Percentiles rank a stretch among this genome's conserved stretches.
phyloP scores from a whole-genome alignment of 1,284 basidiomycete species.

The Sporisorium sorghi region DNA sequence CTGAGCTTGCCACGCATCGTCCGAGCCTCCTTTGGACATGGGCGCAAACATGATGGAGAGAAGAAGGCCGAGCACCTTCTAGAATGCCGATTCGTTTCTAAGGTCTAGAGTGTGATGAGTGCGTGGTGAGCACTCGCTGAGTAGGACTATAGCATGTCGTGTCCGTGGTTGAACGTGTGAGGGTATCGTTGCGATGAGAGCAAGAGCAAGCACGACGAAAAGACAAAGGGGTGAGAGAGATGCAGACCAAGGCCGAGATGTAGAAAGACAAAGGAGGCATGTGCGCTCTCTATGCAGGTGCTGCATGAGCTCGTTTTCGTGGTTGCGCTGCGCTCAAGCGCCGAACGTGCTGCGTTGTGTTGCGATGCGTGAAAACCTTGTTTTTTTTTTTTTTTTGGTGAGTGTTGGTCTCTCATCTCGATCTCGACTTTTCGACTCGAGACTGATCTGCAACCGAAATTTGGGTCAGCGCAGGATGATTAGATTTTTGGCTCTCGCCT shows the following conservation, averaged over 20 bases:
- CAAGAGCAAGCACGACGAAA: neutral
- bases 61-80: neutral
- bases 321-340: no score
- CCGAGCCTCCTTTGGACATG: slow-evolving; percentile 50
- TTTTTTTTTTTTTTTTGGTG: no score
- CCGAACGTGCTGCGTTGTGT: slow-evolving; percentile 1
- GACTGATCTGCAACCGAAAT: slow-evolving; percentile 2
- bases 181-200: no score
- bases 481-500: no score
- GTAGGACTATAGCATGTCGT: neutral
- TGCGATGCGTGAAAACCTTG: no score
- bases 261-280: neutral
- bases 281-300: neutral
- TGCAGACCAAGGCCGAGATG: no score
- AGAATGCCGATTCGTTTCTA: neutral
- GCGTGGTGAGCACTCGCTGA: neutral
- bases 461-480: neutral
- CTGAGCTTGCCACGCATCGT: slow-evolving; percentile 52
- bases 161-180: no score
- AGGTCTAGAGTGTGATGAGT: neutral
- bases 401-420: neutral
- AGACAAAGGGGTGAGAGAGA: neutral
- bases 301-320: neutral
- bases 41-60: slow-evolving; percentile 46
- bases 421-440: no score